phyloP scores from a whole-genome alignment of 208 protist species.

The Sergeia podlipaevii region DNA sequence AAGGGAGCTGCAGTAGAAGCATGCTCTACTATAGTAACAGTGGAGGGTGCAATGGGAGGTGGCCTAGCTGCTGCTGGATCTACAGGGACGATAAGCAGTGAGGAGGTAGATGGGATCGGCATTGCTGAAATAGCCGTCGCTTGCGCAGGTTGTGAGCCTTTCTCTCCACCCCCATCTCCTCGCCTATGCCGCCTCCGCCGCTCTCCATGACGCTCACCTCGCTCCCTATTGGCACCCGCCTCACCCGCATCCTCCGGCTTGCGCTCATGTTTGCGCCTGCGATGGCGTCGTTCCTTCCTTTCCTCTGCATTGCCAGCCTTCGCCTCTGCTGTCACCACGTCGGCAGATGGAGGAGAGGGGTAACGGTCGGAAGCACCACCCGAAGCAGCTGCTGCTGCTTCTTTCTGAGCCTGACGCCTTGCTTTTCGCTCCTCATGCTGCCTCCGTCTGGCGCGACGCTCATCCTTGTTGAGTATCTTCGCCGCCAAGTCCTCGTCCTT shows the following conservation, averaged over 20 bases:
- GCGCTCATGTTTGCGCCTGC: neutral
- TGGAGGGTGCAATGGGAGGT: neutral
- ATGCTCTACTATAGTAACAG: neutral
- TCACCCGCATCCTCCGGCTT: neutral
- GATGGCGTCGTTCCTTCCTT: neutral
- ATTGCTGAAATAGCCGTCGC: too few relatives aligned
- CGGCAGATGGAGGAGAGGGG: too few relatives aligned
- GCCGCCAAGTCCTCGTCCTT: neutral
- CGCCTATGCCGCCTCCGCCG: too few relatives aligned
- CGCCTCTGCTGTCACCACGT: neutral
- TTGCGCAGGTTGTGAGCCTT: too few relatives aligned
- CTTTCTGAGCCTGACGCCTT: neutral
- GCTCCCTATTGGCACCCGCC: conserved; percentile 3
- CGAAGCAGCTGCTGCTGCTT: neutral
- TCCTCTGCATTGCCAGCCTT: neutral
- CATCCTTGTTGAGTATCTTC: too few relatives aligned
- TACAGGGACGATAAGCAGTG: too few relatives aligned
- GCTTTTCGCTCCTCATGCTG: neutral
- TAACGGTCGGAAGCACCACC: too few relatives aligned
- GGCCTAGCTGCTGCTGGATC: neutral
- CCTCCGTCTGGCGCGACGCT: neutral
- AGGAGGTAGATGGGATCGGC: too few relatives aligned
- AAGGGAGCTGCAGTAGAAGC: neutral
- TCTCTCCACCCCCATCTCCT: too few relatives aligned
- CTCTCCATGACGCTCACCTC: neutral